Conservation (phyloP, 257 asterid genomes). For the Salvia rosmarinus region DNA sequence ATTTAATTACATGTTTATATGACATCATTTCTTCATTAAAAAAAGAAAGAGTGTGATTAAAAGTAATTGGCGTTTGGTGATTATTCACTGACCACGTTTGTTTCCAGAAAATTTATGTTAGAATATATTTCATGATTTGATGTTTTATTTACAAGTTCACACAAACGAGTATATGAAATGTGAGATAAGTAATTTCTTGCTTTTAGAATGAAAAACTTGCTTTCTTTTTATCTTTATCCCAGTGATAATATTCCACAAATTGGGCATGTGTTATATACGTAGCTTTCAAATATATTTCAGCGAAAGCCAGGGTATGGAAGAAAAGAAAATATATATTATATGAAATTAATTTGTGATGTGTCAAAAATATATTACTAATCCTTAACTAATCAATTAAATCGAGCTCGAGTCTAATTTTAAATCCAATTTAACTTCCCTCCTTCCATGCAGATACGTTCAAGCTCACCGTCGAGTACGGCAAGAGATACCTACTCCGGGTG, state of each 20-base stretch:
- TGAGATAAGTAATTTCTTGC: neutral
- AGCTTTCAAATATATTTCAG: neutral
- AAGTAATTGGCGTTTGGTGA: neutral
- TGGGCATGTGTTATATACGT: neutral
- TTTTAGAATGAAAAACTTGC: too few relatives aligned
- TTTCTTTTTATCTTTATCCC: neutral
- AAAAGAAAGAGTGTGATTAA: neutral
- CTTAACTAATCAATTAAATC: neutral
- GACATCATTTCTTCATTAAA: neutral
- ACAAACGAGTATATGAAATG: neutral
- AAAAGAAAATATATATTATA: too few relatives aligned
- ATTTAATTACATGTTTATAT: too few relatives aligned
- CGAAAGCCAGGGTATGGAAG: too few relatives aligned
- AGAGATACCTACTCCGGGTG: conserved; percentile 51
- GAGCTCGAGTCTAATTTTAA: neutral
- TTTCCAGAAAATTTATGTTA: neutral
- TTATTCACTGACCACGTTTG: neutral
- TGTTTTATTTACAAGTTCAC: neutral
- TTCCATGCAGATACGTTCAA: conserved; percentile 47
- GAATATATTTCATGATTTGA: neutral
- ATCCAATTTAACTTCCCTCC: neutral
- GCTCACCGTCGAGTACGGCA: conserved; percentile 50
- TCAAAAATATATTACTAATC: too few relatives aligned
- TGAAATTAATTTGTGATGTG: too few relatives aligned
- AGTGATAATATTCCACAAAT: too few relatives aligned